phyloP scores from a whole-genome alignment of 2,329 filamentous ascomycete genomes.

The Mycosphaerella sp. region DNA sequence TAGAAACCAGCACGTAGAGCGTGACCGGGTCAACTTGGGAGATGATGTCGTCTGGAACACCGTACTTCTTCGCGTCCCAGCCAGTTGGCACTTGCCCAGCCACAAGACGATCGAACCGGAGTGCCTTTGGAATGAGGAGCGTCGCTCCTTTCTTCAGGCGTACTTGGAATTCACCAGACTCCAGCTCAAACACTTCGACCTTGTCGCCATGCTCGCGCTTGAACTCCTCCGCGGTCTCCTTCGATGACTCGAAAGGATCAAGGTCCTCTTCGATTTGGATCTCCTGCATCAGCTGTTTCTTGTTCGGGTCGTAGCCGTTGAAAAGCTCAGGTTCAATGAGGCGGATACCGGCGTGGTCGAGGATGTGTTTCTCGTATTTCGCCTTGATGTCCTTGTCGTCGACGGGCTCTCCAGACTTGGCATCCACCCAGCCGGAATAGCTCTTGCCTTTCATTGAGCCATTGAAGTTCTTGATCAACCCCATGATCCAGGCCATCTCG shows the following conservation, averaged over 20 bases:
- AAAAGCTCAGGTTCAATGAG: slow-evolving; percentile 97
- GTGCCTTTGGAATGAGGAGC: slow-evolving; percentile 91
- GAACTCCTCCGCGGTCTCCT: slow-evolving; percentile 96
- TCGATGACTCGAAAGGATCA: slow-evolving; percentile 93
- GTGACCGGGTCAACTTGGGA: slow-evolving; percentile 96
- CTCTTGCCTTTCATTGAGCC: slow-evolving; percentile 91
- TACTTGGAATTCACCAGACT: slow-evolving; percentile 87
- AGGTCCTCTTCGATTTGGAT: slow-evolving; percentile 96
- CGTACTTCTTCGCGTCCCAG: slow-evolving; percentile 94
- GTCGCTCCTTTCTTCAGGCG: slow-evolving; percentile 93
- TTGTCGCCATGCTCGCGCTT: slow-evolving; percentile 95
- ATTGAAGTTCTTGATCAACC: slow-evolving; percentile 97
- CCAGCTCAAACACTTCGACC: slow-evolving; percentile 93
- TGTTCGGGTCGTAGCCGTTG: slow-evolving; percentile 92
- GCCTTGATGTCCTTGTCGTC: slow-evolving; percentile 97
- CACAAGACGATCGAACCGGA: slow-evolving; percentile 94
- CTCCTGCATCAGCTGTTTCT: slow-evolving; percentile 97
- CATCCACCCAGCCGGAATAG: slow-evolving; percentile 95
- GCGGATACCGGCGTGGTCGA: slow-evolving; percentile 95
- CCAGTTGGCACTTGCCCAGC: slow-evolving; percentile 95
- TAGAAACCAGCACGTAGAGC: slow-evolving; percentile 88
- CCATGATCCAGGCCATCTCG: slow-evolving; percentile 99
- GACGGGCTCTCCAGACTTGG: slow-evolving; percentile 88
- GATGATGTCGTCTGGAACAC: slow-evolving; percentile 95
- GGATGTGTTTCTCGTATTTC: slow-evolving; percentile 95